Evolutionary conservation across 2,329 filamentous ascomycete species (phyloP).

Genomic region (Aureobasidium namibiae): DNA sequence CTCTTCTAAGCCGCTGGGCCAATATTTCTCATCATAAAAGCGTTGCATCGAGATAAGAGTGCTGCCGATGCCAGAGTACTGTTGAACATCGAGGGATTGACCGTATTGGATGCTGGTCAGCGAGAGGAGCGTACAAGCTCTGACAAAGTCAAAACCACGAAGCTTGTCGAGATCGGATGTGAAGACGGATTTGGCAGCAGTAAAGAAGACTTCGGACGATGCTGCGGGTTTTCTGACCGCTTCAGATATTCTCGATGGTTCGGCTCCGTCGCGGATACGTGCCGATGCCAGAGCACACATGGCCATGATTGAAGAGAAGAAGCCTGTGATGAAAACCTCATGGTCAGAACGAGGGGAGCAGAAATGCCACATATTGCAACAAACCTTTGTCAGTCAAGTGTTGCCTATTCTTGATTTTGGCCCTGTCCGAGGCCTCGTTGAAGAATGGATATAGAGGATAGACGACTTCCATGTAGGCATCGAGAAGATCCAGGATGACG

Average conservation of each 20-base stretch:
- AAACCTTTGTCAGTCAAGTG: conserved; percentile 30
- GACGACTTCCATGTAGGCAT: conserved; percentile 46
- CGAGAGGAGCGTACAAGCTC: conserved; percentile 41
- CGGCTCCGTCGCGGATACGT: conserved; percentile 42
- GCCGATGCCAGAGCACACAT: conserved; percentile 43
- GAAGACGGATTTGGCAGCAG: conserved; percentile 34
- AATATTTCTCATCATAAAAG: conserved; percentile 47
- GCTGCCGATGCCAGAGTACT: conserved; percentile 44
- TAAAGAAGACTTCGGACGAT: conserved; percentile 37
- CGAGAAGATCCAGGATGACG: conserved; percentile 35
- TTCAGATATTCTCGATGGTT: conserved; percentile 30
- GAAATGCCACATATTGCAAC: not conserved
- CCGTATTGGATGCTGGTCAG: conserved; percentile 46
- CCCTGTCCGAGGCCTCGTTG: conserved; percentile 37
- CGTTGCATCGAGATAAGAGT: conserved; percentile 41
- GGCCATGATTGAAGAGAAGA: conserved; percentile 46
- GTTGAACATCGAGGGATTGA: conserved; percentile 41
- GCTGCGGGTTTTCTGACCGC: conserved; percentile 24
- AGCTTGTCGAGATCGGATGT: conserved; percentile 29
- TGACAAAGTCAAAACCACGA: conserved; percentile 34
- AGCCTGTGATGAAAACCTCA: not conserved
- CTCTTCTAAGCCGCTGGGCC: conserved; percentile 38
- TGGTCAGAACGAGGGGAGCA: too few relatives aligned
- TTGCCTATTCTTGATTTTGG: conserved; percentile 34
- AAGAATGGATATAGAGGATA: conserved; percentile 47